Percentiles rank a stretch among this genome's conserved stretches.
Conservation (phyloP, 202 grass and related monocot species). For the Cymbopogon flexuosus region DNA sequence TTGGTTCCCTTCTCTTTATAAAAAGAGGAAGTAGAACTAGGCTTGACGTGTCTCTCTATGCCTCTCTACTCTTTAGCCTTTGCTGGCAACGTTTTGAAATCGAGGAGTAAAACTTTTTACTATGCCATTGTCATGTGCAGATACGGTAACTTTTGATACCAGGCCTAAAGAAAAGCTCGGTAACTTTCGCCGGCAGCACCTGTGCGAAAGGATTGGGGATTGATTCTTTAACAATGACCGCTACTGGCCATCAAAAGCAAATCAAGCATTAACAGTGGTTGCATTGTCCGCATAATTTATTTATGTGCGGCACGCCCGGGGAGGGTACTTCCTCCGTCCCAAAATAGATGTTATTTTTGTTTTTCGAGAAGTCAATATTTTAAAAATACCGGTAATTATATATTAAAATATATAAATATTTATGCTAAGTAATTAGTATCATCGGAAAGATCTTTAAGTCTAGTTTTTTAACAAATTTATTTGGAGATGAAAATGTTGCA, state of each 20-base stretch:
- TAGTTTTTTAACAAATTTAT: too few relatives aligned
- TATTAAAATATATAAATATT: too few relatives aligned
- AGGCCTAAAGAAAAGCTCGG: neutral
- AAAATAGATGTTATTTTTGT: too few relatives aligned
- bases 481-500: too few relatives aligned
- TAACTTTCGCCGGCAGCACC: conserved; percentile 44
- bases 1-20: conserved; percentile 33
- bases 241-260: conserved; percentile 10
- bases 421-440: too few relatives aligned
- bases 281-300: neutral
- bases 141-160: conserved; percentile 15
- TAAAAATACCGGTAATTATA: too few relatives aligned
- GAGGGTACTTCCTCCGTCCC: too few relatives aligned
- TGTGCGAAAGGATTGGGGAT: conserved; percentile 16
- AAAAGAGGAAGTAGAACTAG: neutral
- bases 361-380: too few relatives aligned
- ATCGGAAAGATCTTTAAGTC: too few relatives aligned
- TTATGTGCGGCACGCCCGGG: conserved; percentile 31
- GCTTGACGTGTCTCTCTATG: neutral
- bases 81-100: conserved; percentile 16
- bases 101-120: neutral
- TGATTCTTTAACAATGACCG: conserved; percentile 40
- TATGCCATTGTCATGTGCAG: neutral
- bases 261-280: neutral
- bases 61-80: neutral